Evolutionary conservation across 805 yeast species (phyloP).

Genomic region (Lachancea nothofagi): DNA sequence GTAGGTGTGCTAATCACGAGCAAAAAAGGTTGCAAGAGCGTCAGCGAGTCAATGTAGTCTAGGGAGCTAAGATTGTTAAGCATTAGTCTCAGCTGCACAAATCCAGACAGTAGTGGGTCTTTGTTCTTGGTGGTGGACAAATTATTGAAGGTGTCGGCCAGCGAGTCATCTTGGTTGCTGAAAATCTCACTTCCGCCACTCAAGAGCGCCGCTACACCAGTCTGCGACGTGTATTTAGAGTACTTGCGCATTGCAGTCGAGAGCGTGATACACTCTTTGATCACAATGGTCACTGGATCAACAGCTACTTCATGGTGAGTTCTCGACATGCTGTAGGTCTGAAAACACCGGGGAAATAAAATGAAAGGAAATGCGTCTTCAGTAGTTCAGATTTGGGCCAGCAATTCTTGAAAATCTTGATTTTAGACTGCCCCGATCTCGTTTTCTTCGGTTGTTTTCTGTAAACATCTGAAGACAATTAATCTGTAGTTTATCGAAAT

Average conservation of each 20-base stretch:
- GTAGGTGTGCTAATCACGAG: slow-evolving; percentile 76
- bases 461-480: too few relatives aligned
- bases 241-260: slow-evolving; percentile 87
- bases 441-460: too few relatives aligned
- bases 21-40: slow-evolving; percentile 81
- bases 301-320: slow-evolving; percentile 36
- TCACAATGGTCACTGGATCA: slow-evolving; percentile 75
- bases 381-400: too few relatives aligned
- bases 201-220: slow-evolving; percentile 80
- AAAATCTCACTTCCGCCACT: slow-evolving; percentile 57
- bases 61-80: slow-evolving; percentile 51
- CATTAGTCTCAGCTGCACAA: slow-evolving; percentile 71
- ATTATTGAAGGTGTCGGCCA: slow-evolving; percentile 34
- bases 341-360: too few relatives aligned
- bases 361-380: too few relatives aligned
- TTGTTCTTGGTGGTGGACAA: slow-evolving; percentile 32
- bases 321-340: slow-evolving; percentile 8
- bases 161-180: slow-evolving; percentile 39
- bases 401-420: too few relatives aligned
- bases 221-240: slow-evolving; percentile 57
- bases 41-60: slow-evolving; percentile 58
- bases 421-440: too few relatives aligned
- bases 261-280: slow-evolving; percentile 81
- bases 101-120: slow-evolving; percentile 69
- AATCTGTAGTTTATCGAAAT: too few relatives aligned